Evolutionary conservation across 768 basidiomycete species (phyloP).

Genomic region (Leccinum uliginosum): DNA sequence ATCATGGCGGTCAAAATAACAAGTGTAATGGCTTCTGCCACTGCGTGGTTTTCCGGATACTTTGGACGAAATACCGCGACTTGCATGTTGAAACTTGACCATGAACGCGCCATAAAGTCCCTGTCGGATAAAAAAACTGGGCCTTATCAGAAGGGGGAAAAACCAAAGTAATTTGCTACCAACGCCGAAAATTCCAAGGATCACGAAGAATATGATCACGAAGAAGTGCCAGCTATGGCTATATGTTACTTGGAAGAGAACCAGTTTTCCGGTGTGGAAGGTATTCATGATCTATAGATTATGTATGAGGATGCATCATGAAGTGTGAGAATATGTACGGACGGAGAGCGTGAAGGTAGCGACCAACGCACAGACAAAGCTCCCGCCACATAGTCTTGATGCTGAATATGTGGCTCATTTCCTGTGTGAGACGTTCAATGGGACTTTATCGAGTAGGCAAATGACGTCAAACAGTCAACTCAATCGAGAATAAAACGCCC

Average conservation of each 20-base stretch:
- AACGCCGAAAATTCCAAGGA: constrained; percentile 95
- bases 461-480: constrained; percentile 46
- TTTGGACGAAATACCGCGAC: constrained; percentile 93
- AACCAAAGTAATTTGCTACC: constrained; percentile 21
- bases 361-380: constrained; percentile 94
- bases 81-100: constrained; percentile 95
- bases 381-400: constrained; percentile 99
- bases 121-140: constrained; percentile 38
- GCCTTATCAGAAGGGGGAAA: neutral
- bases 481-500: constrained; percentile 95
- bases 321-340: constrained; percentile 33
- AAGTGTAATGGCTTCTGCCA: constrained; percentile 84
- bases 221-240: constrained; percentile 99
- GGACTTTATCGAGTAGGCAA: neutral
- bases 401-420: constrained; percentile 98
- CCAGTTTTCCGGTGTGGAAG: constrained; percentile 95
- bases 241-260: constrained; percentile 97
- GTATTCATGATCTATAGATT: constrained; percentile 87
- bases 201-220: constrained; percentile 93
- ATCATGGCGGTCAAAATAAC: constrained; percentile 88
- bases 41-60: constrained; percentile 75
- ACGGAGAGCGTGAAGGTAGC: constrained; percentile 96
- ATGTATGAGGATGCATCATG: constrained; percentile 21
- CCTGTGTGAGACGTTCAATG: constrained; percentile 42
- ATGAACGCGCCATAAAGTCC: constrained; percentile 97